Conservation (phyloP, 495 filamentous ascomycete genomes). For the Arthonia radiata region DNA sequence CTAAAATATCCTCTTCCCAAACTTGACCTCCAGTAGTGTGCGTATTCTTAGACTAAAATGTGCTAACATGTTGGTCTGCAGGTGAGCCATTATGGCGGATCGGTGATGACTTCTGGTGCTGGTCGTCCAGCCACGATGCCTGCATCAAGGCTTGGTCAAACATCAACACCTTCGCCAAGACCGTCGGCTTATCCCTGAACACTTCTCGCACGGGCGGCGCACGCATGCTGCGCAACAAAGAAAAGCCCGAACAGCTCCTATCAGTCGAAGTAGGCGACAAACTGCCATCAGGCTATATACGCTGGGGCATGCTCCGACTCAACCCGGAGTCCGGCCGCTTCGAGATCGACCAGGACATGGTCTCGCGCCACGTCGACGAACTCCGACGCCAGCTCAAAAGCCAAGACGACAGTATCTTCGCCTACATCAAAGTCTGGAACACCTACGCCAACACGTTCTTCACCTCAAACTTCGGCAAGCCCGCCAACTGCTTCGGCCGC, state of each 20-base stretch:
- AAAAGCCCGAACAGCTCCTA: background rate
- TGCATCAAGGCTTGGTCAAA: conserved; percentile 33
- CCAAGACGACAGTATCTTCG: conserved; percentile 28
- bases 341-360: conserved; percentile 34
- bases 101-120: conserved; percentile 52
- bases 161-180: conserved; percentile 26
- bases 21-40: too few species aligned
- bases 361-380: conserved; percentile 35
- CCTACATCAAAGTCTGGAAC: conserved; percentile 42
- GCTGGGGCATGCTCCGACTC: conserved; percentile 40
- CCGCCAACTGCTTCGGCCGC: conserved; percentile 37
- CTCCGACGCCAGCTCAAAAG: conserved; percentile 32
- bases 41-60: too few species aligned
- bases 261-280: conserved; percentile 5
- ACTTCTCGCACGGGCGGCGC: conserved; percentile 33
- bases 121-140: conserved; percentile 24
- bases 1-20: too few species aligned
- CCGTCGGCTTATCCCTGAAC: conserved; percentile 33
- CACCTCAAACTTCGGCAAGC: conserved; percentile 36
- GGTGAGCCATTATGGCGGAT: too few species aligned
- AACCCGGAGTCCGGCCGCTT: conserved; percentile 28
- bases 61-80: too few species aligned
- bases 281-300: conserved; percentile 33
- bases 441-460: conserved; percentile 39
- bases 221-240: conserved; percentile 12